These are phyloP conservation scores for Xylaria sp. DNA, from an alignment of 2,329 filamentous ascomycete species.

Conservation along the genomic window DNA sequence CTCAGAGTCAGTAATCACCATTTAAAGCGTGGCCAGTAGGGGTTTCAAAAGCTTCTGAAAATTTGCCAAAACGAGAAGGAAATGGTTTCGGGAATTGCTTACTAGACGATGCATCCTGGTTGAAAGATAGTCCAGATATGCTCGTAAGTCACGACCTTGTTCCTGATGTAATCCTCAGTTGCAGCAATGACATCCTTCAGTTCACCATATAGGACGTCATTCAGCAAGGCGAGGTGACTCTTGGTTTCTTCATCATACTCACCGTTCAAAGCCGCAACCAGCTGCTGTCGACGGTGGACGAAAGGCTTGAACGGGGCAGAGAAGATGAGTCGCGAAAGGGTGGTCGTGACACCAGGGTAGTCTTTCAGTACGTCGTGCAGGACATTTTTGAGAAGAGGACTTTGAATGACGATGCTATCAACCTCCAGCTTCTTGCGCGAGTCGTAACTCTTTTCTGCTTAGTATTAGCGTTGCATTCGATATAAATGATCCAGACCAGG, in stretches of 20 bases:
- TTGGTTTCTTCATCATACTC: conserved; percentile 50
- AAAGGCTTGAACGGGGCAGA: conserved; percentile 61
- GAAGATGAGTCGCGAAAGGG: conserved; percentile 61
- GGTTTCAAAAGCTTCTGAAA: too few relatives aligned
- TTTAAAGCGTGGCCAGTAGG: too few relatives aligned
- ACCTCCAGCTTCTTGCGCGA: conserved; percentile 59
- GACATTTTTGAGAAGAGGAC: conserved; percentile 59
- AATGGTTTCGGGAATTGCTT: too few relatives aligned
- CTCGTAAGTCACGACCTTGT: conserved; percentile 22
- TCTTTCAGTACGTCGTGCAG: conserved; percentile 56
- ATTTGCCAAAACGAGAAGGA: too few relatives aligned
- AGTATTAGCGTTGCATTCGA: conserved; percentile 1
- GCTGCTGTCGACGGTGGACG: conserved; percentile 62
- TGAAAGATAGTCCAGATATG: conserved; percentile 34
- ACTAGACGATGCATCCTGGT: conserved; percentile 25
- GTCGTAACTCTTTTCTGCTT: conserved; percentile 50
- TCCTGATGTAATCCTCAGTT: conserved; percentile 47
- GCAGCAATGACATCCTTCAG: conserved; percentile 51
- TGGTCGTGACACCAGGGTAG: conserved; percentile 62
- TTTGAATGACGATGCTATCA: conserved; percentile 57
- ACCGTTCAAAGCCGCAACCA: conserved; percentile 45
- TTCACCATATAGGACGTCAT: conserved; percentile 50
- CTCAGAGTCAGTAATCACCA: too few relatives aligned
- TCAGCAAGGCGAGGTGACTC: conserved; percentile 51
- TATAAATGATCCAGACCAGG: not conserved